phyloP scores from a whole-genome alignment of 345 rosid species.

The Populus euphratica region DNA sequence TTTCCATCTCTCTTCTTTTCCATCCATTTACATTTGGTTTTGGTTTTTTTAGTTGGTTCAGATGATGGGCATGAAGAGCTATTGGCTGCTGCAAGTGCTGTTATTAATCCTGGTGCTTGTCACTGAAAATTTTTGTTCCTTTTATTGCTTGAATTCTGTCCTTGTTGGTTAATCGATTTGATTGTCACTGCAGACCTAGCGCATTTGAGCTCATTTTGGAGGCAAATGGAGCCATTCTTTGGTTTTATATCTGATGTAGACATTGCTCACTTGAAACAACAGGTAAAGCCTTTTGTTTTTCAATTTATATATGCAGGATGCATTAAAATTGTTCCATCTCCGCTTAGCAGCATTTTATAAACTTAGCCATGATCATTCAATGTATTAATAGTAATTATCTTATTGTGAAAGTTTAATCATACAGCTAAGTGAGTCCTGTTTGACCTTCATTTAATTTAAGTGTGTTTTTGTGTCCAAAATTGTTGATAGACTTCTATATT shows the following conservation, averaged over 20 bases:
- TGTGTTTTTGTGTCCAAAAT: not conserved
- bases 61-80: conserved; percentile 84
- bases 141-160: conserved; percentile 12
- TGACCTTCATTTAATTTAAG: too few relatives aligned
- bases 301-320: not conserved
- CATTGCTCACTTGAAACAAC: conserved; percentile 61
- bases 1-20: conserved; percentile 9
- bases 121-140: conserved; percentile 5
- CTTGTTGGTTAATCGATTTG: conserved; percentile 28
- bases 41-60: conserved; percentile 53
- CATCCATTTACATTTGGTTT: conserved; percentile 27
- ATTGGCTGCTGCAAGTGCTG: conserved; percentile 75
- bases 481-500: not conserved
- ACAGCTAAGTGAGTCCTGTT: not conserved
- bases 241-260: conserved; percentile 65
- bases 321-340: not conserved
- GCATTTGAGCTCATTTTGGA: conserved; percentile 61
- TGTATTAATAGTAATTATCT: not conserved
- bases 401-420: not conserved
- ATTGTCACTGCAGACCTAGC: conserved; percentile 51
- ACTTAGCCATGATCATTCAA: not conserved
- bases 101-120: conserved; percentile 55
- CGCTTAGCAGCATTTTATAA: not conserved
- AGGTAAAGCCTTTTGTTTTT: conserved; percentile 40
- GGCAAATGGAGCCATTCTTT: conserved; percentile 74